Percentiles rank a stretch among this genome's conserved stretches.
phyloP scores from a whole-genome alignment of 257 asterid species.

The Salvia splendens region DNA sequence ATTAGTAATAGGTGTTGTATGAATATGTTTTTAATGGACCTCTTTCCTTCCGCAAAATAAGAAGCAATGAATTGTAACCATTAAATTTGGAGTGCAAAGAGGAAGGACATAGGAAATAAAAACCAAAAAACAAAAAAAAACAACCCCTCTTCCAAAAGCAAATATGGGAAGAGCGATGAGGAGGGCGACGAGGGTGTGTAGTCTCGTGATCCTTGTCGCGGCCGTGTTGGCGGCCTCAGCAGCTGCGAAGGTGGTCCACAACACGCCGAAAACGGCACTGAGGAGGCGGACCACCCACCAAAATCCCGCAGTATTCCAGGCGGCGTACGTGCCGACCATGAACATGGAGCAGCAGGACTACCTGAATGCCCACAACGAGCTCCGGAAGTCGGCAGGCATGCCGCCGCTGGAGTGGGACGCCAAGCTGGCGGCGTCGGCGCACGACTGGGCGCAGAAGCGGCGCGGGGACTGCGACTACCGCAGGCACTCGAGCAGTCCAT shows the following conservation, averaged over 20 bases:
- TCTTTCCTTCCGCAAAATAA: background rate
- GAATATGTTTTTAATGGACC: background rate
- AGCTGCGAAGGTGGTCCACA: constrained; percentile 32
- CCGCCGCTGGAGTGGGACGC: constrained; percentile 55
- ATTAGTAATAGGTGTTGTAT: too few species aligned
- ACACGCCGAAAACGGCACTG: constrained; percentile 17
- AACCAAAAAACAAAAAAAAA: background rate
- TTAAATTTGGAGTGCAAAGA: background rate
- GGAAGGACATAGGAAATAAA: too few species aligned
- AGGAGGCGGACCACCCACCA: constrained; percentile 18
- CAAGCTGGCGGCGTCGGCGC: constrained; percentile 42
- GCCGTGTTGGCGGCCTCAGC: constrained; percentile 30
- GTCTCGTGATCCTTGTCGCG: constrained; percentile 28
- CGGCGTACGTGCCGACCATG: constrained; percentile 26
- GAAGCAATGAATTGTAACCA: constrained; percentile 7
- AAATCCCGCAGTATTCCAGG: too few species aligned
- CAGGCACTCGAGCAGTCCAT: constrained; percentile 41
- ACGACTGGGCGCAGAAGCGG: constrained; percentile 50
- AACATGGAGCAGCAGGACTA: constrained; percentile 49
- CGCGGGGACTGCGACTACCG: constrained; percentile 56
- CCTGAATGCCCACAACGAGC: constrained; percentile 54
- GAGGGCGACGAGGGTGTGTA: constrained; percentile 8
- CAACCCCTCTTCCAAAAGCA: too few species aligned
- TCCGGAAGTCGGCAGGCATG: constrained; percentile 38
- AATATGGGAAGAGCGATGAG: constrained; percentile 17